Base-by-base conservation (phyloP, 2,329 filamentous ascomycete genomes). In the Lachnellula hyalina region DNA sequence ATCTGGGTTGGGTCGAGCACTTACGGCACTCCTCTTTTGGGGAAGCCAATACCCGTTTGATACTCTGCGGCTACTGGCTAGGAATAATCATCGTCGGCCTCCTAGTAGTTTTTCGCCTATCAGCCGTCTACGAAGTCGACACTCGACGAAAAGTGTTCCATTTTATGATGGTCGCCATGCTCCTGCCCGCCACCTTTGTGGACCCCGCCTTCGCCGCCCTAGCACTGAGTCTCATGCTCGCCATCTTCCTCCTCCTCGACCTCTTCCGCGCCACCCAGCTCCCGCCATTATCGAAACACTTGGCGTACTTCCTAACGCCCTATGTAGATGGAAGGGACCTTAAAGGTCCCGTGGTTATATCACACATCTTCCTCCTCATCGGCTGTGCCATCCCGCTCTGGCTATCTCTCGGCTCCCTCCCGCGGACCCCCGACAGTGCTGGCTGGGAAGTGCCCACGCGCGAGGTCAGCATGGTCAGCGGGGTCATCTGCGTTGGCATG, bases 61-160 rank as follows among this genome's bases (percentile, higher is more conserved):
- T 88, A 4, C 75, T 97, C 17, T 81, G 81, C 53, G 81, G 72
- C 3, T 96, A 96, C 75, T 97, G 87, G 77, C 61, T 85, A 1
- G 62, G 72, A 4, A 83, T 95, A 52, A 79, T 97, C 15, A 68
- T 81, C 15, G 68, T 83, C 1, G 94, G 93, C 0, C 78, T 97
- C 36, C 73, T 84, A 9, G 77, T 89, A 4, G 89, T 96, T 7
- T 82, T 94, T 51, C 82, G 79, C 42, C 80, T 96, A 38, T 89
- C 87, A 41, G 77, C 84, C 3, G 76, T 89, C 49, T 92, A 89
- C 62, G 92, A 96, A 72, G 93, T 99, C 47, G 94, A 99, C 72
- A 99, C 94, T 1, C 83, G 94, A 49, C 85, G 94, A 49, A 99
- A 99, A 72, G 89, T 97, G 23, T 99, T 99, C 70, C 94, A 99